phyloP scores from a whole-genome alignment of 495 filamentous ascomycete genomes.

The Rhypophila decipiens region DNA sequence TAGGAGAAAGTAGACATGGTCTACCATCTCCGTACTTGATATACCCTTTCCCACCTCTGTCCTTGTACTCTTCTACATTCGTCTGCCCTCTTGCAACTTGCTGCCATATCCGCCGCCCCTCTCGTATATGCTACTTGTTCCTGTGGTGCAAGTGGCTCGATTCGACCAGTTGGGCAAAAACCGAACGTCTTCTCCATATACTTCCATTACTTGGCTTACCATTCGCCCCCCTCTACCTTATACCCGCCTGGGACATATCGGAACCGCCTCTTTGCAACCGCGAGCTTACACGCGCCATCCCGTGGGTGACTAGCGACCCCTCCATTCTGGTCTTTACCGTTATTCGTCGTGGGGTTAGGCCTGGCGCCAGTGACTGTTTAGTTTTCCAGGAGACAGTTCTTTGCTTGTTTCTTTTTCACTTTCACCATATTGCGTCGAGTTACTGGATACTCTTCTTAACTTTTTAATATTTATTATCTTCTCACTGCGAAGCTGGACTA shows the following conservation, averaged over 20 bases:
- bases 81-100: too few species aligned
- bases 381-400: constrained; percentile 22
- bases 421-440: background rate
- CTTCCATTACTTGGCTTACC: background rate
- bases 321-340: constrained; percentile 8
- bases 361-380: constrained; percentile 14
- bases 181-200: background rate
- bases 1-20: too few species aligned
- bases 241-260: too few species aligned
- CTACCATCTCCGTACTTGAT: too few species aligned
- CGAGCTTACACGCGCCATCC: constrained; percentile 19
- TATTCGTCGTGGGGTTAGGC: constrained; percentile 1
- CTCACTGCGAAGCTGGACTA: constrained; percentile 8
- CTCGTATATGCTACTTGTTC: background rate
- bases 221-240: too few species aligned
- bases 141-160: too few species aligned
- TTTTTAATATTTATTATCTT: background rate
- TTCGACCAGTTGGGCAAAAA: background rate
- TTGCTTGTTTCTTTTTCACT: constrained; percentile 3
- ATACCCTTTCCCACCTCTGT: background rate
- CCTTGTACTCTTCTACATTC: background rate
- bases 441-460: background rate
- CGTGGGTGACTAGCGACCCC: constrained; percentile 15
- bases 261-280: constrained; percentile 8
- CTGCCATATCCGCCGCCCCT: too few species aligned